Conservation (phyloP, 2,329 filamentous ascomycete species). For the Aspergillus proliferans region DNA sequence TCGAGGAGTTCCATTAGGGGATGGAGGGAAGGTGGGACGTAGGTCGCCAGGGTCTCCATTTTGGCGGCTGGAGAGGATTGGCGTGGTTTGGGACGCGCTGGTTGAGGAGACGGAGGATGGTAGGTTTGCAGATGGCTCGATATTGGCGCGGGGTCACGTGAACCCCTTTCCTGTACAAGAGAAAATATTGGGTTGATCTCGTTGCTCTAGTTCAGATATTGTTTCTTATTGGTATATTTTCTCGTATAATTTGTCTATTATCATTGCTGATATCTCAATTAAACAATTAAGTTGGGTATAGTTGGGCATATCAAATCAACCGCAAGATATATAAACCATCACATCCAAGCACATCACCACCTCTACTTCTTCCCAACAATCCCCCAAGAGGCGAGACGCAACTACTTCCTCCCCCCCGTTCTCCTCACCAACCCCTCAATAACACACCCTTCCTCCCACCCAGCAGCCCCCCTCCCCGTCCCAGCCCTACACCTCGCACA, state of each 20-base stretch:
- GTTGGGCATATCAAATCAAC: too few relatives aligned
- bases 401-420: constrained; percentile 46
- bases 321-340: too few relatives aligned
- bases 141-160: not conserved
- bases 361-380: too few relatives aligned
- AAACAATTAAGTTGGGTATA: too few relatives aligned
- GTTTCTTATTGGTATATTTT: too few relatives aligned
- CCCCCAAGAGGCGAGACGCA: too few relatives aligned
- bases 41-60: constrained; percentile 21
- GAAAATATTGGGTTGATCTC: too few relatives aligned
- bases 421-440: constrained; percentile 58
- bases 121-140: not conserved
- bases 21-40: constrained; percentile 17
- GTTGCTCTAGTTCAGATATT: too few relatives aligned
- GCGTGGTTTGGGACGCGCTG: constrained; percentile 9
- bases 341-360: too few relatives aligned
- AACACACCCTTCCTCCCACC: constrained; percentile 59
- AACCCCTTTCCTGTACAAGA: too few relatives aligned
- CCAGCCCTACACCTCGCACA: constrained; percentile 56
- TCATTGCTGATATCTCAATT: too few relatives aligned
- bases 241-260: too few relatives aligned
- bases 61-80: constrained; percentile 7
- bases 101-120: not conserved
- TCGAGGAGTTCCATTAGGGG: constrained; percentile 13
- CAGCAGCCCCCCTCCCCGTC: constrained; percentile 54